Percentiles rank a stretch among this genome's conserved stretches.
Evolutionary conservation across 768 basidiomycete genomes (phyloP).

Genomic region (Pseudohyphozyma bogoriensis): DNA sequence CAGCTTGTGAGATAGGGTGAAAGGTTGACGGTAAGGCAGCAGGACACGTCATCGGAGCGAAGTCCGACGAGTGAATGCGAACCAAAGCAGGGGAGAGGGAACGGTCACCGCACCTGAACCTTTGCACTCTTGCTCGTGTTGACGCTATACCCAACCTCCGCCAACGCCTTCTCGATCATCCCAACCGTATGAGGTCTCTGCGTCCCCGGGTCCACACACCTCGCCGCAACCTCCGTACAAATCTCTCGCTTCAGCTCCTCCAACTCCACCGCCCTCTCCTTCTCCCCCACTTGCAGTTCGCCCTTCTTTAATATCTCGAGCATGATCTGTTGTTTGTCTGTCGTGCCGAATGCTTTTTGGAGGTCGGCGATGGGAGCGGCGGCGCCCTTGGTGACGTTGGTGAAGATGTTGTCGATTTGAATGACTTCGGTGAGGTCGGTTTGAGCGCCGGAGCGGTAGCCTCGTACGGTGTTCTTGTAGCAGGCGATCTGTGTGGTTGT

Average conservation of each 20-base stretch:
- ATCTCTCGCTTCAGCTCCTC: constrained; percentile 74
- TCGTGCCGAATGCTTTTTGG: constrained; percentile 79
- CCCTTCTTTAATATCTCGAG: constrained; percentile 93
- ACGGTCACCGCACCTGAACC: constrained; percentile 69
- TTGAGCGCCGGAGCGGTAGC: constrained; percentile 91
- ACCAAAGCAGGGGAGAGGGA: too few relatives aligned
- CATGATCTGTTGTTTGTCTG: constrained; percentile 59
- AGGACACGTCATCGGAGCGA: background rate
- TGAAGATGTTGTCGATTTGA: constrained; percentile 91
- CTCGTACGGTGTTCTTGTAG: constrained; percentile 98
- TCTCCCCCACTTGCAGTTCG: constrained; percentile 92
- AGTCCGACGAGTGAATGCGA: background rate
- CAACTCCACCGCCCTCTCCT: constrained; percentile 87
- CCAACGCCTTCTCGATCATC: constrained; percentile 97
- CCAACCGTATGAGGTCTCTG: constrained; percentile 83
- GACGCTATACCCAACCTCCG: constrained; percentile 85
- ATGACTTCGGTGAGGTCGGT: constrained; percentile 88
- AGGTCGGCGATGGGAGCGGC: constrained; percentile 81
- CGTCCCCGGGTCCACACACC: constrained; percentile 86
- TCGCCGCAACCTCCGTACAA: constrained; percentile 84
- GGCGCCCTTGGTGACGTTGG: constrained; percentile 93
- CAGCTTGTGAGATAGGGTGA: background rate
- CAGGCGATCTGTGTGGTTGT: constrained; percentile 82
- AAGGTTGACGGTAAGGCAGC: background rate
- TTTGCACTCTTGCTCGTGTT: constrained; percentile 83